Evolutionary conservation across 2,329 filamentous ascomycete genomes (phyloP).

Genomic region (Paraphoma chrysanthemicola): DNA sequence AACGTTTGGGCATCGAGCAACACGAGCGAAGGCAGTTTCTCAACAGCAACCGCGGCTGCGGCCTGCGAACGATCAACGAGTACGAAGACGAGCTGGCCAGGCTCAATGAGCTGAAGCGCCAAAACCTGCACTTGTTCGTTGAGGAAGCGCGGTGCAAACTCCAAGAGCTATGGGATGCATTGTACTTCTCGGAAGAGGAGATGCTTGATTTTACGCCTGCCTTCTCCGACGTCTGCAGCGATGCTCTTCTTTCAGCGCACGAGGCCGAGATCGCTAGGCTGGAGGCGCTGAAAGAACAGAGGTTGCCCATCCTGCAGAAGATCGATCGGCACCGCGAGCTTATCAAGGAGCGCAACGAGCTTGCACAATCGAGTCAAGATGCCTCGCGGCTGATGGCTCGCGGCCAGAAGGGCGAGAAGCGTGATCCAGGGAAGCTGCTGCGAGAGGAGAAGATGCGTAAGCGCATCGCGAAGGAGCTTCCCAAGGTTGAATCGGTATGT

Average conservation of each 20-base stretch:
- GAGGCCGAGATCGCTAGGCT: constrained; percentile 88
- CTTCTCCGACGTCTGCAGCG: constrained; percentile 96
- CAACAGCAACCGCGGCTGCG: constrained; percentile 86
- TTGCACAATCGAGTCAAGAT: constrained; percentile 91
- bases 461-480: constrained; percentile 92
- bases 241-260: constrained; percentile 92
- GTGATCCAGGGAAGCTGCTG: constrained; percentile 91
- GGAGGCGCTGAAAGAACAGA: constrained; percentile 83
- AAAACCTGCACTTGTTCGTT: constrained; percentile 94
- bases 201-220: constrained; percentile 98
- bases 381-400: constrained; percentile 91
- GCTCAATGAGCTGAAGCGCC: constrained; percentile 89
- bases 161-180: constrained; percentile 91
- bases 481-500: constrained; percentile 76
- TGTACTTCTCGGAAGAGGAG: constrained; percentile 97
- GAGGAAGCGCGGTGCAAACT: constrained; percentile 90
- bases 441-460: constrained; percentile 99
- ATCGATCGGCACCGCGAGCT: constrained; percentile 85
- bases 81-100: constrained; percentile 89
- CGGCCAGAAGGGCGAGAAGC: constrained; percentile 89
- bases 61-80: constrained; percentile 90
- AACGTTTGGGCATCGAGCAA: constrained; percentile 83
- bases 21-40: constrained; percentile 84
- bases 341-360: constrained; percentile 83
- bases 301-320: constrained; percentile 80